Conservation (phyloP, 345 rosid genomes). For the Cardiospermum halicacabum region DNA sequence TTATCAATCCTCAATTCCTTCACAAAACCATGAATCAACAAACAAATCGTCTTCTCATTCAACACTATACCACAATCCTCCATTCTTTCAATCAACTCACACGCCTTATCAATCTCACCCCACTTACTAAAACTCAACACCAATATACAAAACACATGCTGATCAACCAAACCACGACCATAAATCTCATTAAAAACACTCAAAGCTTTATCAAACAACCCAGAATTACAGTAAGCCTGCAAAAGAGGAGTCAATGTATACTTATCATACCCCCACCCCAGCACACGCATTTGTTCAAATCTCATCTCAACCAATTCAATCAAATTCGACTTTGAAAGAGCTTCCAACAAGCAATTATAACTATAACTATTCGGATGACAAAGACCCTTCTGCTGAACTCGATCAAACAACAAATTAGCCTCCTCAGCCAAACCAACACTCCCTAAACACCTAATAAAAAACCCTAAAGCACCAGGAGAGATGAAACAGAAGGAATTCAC, state of each 20-base stretch:
- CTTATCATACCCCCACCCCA: constrained; percentile 50
- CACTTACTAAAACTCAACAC: constrained; percentile 57
- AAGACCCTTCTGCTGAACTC: constrained; percentile 42
- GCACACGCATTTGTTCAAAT: constrained; percentile 59
- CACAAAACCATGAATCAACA: constrained; percentile 76
- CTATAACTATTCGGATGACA: constrained; percentile 64
- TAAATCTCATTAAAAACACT: constrained; percentile 48
- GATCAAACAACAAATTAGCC: constrained; percentile 66
- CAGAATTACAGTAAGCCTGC: constrained; percentile 60
- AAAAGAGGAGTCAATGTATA: constrained; percentile 73
- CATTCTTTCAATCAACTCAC: constrained; percentile 63
- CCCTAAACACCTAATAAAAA: constrained; percentile 72
- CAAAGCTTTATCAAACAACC: constrained; percentile 48
- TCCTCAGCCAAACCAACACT: constrained; percentile 56
- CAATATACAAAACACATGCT: constrained; percentile 50
- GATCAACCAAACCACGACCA: constrained; percentile 66
- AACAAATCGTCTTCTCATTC: constrained; percentile 64
- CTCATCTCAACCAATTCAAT: constrained; percentile 57
- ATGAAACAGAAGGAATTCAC: constrained; percentile 49
- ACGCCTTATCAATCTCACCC: constrained; percentile 71
- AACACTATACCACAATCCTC: constrained; percentile 44
- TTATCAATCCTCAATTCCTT: constrained; percentile 55
- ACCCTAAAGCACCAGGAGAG: constrained; percentile 81
- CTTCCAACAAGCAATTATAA: constrained; percentile 81
- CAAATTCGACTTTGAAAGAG: constrained; percentile 46